A percentile compares a stretch with the other conserved stretches of the same genome.
phyloP scores from a whole-genome alignment of 192 early-diverging fungal genomes.

The Coemansia brasiliensis region DNA sequence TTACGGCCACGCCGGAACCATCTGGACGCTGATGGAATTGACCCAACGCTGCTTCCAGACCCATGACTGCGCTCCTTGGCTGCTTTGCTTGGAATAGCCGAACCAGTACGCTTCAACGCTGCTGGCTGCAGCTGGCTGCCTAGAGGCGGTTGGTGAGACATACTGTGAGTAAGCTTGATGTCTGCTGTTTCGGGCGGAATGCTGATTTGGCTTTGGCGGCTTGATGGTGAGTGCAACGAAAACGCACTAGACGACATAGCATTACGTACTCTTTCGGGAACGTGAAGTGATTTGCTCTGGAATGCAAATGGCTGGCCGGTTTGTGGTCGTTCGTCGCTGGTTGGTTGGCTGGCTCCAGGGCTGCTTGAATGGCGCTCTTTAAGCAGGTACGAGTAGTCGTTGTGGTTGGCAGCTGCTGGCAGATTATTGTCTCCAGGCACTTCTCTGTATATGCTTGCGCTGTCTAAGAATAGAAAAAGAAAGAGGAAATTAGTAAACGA shows the following conservation, averaged over 20 bases:
- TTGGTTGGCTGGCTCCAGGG: constrained; percentile 5
- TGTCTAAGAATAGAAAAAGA: constrained; percentile 6
- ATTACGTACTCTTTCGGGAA: not conserved
- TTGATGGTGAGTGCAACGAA: constrained; percentile 19
- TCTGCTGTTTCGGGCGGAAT: constrained; percentile 8
- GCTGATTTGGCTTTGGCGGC: constrained; percentile 43
- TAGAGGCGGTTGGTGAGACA: constrained; percentile 17
- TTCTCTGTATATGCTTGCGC: constrained; percentile 1
- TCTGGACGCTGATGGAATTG: constrained; percentile 24
- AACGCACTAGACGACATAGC: constrained; percentile 14
- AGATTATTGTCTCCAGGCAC: constrained; percentile 12
- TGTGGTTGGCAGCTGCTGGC: constrained; percentile 21
- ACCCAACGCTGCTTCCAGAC: constrained; percentile 12
- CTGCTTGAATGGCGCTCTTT: constrained; percentile 37
- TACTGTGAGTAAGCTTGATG: constrained; percentile 1
- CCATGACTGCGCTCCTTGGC: constrained; percentile 13
- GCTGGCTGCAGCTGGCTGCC: constrained; percentile 5
- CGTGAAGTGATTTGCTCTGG: constrained; percentile 14
- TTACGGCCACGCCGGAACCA: constrained; percentile 48
- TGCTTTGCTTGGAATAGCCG: constrained; percentile 22
- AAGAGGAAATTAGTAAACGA: not conserved
- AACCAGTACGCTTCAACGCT: constrained; percentile 36
- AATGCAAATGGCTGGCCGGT: constrained; percentile 36
- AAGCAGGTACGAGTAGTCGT: constrained; percentile 51
- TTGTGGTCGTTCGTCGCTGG: constrained; percentile 19